A percentile compares a stretch with the other conserved stretches of the same genome.
phyloP scores from a whole-genome alignment of 345 rosid genomes.

The Mangifera indica region DNA sequence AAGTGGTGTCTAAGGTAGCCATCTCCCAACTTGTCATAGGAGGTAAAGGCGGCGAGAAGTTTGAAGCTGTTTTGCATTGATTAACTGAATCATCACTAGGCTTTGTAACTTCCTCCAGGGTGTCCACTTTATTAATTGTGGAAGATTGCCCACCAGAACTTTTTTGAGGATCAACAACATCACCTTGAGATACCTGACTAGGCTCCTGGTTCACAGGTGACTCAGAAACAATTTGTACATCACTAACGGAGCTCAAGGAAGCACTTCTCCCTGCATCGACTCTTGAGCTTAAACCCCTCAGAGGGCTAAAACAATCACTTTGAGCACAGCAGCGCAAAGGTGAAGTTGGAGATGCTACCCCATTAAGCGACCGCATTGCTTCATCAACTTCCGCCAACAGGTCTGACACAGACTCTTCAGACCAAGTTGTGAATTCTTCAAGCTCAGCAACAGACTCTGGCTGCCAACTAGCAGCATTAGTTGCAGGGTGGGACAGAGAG shows the following conservation, averaged over 20 bases:
- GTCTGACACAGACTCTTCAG: constrained; percentile 96
- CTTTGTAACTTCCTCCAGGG: constrained; percentile 34
- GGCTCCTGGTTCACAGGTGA: constrained; percentile 35
- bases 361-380: constrained; percentile 87
- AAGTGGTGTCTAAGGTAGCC: constrained; percentile 28
- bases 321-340: constrained; percentile 43
- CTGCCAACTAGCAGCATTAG: constrained; percentile 68
- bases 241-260: constrained; percentile 70
- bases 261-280: constrained; percentile 60
- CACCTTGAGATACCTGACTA: constrained; percentile 30
- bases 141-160: constrained; percentile 47
- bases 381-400: constrained; percentile 97
- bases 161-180: constrained; percentile 34
- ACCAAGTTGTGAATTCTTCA: constrained; percentile 51
- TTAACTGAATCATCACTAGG: constrained; percentile 44
- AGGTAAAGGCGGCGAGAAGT: constrained; percentile 45
- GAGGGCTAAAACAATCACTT: constrained; percentile 77
- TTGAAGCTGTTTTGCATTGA: constrained; percentile 49
- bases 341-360: constrained; percentile 78
- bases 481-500: constrained; percentile 32
- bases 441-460: constrained; percentile 62
- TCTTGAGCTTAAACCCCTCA: constrained; percentile 60
- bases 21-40: constrained; percentile 35
- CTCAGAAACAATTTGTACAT: constrained; percentile 51
- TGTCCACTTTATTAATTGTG: constrained; percentile 30